These are phyloP conservation scores for Spizellomyces sp. DNA, from an alignment of 192 early-diverging fungal species.

Conservation along the genomic window DNA sequence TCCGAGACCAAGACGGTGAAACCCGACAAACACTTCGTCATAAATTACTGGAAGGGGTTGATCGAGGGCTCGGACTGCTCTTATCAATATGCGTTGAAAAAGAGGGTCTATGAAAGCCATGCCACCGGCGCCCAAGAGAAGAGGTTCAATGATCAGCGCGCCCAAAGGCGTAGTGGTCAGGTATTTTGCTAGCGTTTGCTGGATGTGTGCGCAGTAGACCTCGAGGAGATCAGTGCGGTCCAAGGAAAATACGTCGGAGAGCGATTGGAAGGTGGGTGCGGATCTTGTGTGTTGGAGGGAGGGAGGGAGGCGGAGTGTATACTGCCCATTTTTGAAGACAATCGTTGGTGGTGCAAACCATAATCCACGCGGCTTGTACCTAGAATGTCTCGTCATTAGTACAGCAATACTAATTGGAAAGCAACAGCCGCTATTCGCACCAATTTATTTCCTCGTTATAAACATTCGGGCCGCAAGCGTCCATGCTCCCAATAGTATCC, in stretches of 20 bases:
- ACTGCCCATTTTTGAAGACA: conserved; percentile 28
- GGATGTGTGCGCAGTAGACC: conserved; percentile 26
- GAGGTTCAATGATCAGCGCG: conserved; percentile 74
- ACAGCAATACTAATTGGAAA: background rate
- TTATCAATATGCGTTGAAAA: conserved; percentile 70
- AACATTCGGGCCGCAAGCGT: conserved; percentile 71
- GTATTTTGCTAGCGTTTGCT: conserved; percentile 1
- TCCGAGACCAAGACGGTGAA: conserved; percentile 63
- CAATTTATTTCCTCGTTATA: conserved; percentile 72
- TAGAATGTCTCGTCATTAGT: background rate
- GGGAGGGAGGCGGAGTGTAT: conserved; percentile 27
- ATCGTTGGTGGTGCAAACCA: conserved; percentile 70
- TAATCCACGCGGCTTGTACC: conserved; percentile 49
- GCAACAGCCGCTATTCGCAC: conserved; percentile 44
- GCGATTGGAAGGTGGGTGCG: conserved; percentile 2
- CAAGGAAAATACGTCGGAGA: conserved; percentile 13
- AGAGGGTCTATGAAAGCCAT: conserved; percentile 82
- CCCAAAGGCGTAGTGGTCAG: conserved; percentile 19
- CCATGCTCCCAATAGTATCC: conserved; percentile 86
- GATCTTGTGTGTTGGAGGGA: background rate
- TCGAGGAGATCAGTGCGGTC: conserved; percentile 15
- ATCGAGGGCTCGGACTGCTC: conserved; percentile 18
- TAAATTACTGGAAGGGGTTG: conserved; percentile 66
- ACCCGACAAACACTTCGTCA: conserved; percentile 82
- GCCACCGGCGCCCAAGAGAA: conserved; percentile 82